Conservation (phyloP, 805 yeast genomes). For the Alloascoidea africana region DNA sequence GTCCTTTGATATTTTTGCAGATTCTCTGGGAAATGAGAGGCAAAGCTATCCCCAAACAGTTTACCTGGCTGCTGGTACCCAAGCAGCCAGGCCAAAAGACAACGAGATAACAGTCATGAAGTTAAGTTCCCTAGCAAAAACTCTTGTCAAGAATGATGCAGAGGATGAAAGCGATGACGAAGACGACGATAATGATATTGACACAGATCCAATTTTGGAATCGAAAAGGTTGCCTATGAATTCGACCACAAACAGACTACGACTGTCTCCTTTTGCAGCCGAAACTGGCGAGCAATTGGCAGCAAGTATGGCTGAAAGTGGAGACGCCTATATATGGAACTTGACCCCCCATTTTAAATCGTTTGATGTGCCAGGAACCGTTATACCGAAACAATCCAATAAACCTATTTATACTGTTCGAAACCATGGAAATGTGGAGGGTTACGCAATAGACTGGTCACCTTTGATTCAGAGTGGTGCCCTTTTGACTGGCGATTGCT, state of each 20-base stretch:
- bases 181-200: constrained; percentile 59
- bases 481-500: constrained; percentile 74
- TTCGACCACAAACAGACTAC: constrained; percentile 77
- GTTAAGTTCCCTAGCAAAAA: constrained; percentile 67
- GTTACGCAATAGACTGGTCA: constrained; percentile 95
- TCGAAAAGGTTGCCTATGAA: constrained; percentile 64
- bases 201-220: constrained; percentile 76
- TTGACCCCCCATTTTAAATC: constrained; percentile 65
- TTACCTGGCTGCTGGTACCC: constrained; percentile 84
- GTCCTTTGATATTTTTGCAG: constrained; percentile 82
- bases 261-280: constrained; percentile 67
- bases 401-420: constrained; percentile 72
- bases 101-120: constrained; percentile 81
- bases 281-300: constrained; percentile 69
- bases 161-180: constrained; percentile 62
- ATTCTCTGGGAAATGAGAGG: constrained; percentile 74
- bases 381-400: constrained; percentile 61
- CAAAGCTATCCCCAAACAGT: constrained; percentile 79
- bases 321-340: constrained; percentile 81
- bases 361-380: constrained; percentile 77
- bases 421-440: constrained; percentile 90
- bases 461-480: constrained; percentile 71
- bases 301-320: constrained; percentile 80
- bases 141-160: constrained; percentile 69
- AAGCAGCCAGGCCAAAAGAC: constrained; percentile 75